These are phyloP conservation scores for Neoconidiobolus thromboides DNA, from an alignment of 371 early-diverging fungal genomes.

Conservation along the genomic window DNA sequence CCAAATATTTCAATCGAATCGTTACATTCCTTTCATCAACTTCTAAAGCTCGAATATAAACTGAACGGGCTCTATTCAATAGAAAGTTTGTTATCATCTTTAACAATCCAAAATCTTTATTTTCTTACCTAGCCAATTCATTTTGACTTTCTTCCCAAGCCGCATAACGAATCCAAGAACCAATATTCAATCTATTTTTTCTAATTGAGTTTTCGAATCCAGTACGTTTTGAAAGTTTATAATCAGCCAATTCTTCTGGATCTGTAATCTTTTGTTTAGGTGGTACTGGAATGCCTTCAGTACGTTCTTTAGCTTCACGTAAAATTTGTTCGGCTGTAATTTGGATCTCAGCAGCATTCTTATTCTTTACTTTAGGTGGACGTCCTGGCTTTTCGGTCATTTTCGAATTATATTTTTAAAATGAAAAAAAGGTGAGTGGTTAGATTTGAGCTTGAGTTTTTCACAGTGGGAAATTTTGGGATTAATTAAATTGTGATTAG, in stretches of 20 bases:
- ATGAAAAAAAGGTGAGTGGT: too few species aligned
- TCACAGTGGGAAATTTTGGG: too few species aligned
- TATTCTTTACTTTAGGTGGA: constrained; percentile 43
- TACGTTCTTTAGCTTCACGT: constrained; percentile 81
- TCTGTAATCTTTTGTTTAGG: constrained; percentile 85
- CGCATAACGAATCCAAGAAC: constrained; percentile 89
- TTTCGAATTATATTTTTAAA: too few species aligned
- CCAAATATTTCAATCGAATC: constrained; percentile 82
- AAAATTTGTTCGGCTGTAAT: constrained; percentile 97
- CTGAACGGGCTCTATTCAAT: constrained; percentile 53
- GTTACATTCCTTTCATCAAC: constrained; percentile 69
- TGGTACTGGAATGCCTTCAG: constrained; percentile 47
- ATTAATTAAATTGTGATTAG: too few species aligned
- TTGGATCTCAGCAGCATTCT: constrained; percentile 92
- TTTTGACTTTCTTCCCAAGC: constrained; percentile 83
- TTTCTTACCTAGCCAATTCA: constrained; percentile 41
- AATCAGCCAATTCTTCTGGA: constrained; percentile 79
- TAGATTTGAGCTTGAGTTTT: too few species aligned
- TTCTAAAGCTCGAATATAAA: constrained; percentile 84
- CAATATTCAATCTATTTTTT: constrained; percentile 62
- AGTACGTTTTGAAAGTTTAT: constrained; percentile 74
- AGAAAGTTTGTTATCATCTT: not conserved
- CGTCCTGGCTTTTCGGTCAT: too few species aligned
- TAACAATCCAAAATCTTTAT: not conserved
- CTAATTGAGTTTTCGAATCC: constrained; percentile 85